Evolutionary conservation across 1,139 yeast species (phyloP), one percentile per base, ranked within the genome.

Genomic region (Debaryomyces singareniensis): DNA sequence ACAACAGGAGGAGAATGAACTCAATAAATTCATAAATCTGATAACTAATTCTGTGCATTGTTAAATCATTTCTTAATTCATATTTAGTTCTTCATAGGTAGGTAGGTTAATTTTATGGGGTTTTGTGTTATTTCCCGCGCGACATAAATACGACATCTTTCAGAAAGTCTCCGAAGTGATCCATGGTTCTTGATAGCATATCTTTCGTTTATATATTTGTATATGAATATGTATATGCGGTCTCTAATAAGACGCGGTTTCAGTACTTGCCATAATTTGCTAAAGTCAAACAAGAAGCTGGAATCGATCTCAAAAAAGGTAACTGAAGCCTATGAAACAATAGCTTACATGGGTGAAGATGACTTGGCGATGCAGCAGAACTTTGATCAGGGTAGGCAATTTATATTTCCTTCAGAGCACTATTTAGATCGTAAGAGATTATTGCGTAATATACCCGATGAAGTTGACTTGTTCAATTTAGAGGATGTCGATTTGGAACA

Each of bases 311-410:
- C 26, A 15, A 31, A 38, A 14, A 36, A 30, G 15, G 31, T 43
- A 3, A 46, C 44, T 26, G 40, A 46, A 16, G 34, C 31, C 5
- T 61, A 53, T 32, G 65, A 60, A 16, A 51, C 53, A 29, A 40
- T 60, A n/a, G 54, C 61, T 6, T 58, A 50, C 35, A 63, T 66
- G 71, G 48, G 65, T n/a, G 44, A 49, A 6, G 58, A 62, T 18
- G 70, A 66, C 35, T 42, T 66, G 16, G 37, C 45, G 29, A 52
- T 62, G 24, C 71, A 67, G 39, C 48, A 53, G 33, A 59, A 57
- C 34, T 43, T 65, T 21, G 71, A 64, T 37, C 53, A 57, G 26
- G 65, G 63, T 5, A 39, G 49, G 27, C 68, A 58, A 34, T 51
- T 56, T 29, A 47, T 63, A 11, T 54, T 56, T 34, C 52, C 55